These are phyloP conservation scores for Cladosporium sp. DNA, from an alignment of 2,329 filamentous ascomycete genomes.

Conservation along the genomic window DNA sequence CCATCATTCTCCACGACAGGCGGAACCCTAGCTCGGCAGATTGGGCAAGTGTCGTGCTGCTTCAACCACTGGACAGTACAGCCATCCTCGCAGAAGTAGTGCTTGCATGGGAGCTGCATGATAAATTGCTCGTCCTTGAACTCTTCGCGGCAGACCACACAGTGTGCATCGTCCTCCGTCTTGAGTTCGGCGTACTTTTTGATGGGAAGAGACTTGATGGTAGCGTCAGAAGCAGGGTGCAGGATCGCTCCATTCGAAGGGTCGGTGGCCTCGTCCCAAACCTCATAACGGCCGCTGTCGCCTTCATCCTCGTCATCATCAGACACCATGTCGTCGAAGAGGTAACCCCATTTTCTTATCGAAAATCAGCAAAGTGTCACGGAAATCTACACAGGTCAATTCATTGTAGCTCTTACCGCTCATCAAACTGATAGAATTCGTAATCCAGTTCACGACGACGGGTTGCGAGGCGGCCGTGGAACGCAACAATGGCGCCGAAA, in stretches of 20 bases:
- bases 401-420: constrained; percentile 20
- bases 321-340: constrained; percentile 29
- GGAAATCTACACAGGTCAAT: neutral
- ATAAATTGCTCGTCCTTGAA: constrained; percentile 23
- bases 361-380: neutral
- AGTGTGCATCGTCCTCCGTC: constrained; percentile 20
- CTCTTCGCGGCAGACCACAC: constrained; percentile 23
- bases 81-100: constrained; percentile 22
- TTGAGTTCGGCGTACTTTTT: constrained; percentile 21
- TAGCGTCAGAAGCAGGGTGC: constrained; percentile 24
- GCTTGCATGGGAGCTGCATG: constrained; percentile 28
- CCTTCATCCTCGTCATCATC: constrained; percentile 19
- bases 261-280: constrained; percentile 30
- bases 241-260: constrained; percentile 22
- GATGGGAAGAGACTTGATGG: constrained; percentile 26
- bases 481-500: constrained; percentile 23
- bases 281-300: constrained; percentile 24
- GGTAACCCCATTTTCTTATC: constrained; percentile 26
- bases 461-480: constrained; percentile 21
- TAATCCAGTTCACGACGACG: constrained; percentile 25
- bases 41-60: constrained; percentile 27
- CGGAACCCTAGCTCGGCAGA: constrained; percentile 25
- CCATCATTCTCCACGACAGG: neutral
- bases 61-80: constrained; percentile 29
- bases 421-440: constrained; percentile 30